Evolutionary conservation across 331 rosid genomes (phyloP), one percentile per base, ranked within the genome.

Genomic region (Phaseolus coccineus): DNA sequence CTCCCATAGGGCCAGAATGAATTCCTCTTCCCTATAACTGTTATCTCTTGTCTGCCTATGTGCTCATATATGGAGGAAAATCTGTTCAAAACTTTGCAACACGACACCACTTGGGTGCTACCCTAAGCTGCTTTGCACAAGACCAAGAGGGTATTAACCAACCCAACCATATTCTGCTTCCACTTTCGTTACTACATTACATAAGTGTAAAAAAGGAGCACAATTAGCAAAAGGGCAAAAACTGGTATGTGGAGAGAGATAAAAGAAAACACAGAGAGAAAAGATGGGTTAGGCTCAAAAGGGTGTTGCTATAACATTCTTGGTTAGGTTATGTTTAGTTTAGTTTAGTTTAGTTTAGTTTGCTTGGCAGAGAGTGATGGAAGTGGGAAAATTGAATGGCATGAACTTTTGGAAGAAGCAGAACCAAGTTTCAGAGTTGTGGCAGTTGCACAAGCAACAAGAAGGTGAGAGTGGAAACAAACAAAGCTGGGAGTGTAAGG

Each of bases 251-350:
- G 22, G 70, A 53, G 50, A 74, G 46, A 58, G 19, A 28, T 0
- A 55, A 39, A 78, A 3, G 44, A 56, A 68, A 24, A 52, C 46
- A 79, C 63, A 74, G 47, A 8, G 28, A 33, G 8, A 22, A 61
- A 12, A n/a, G 25, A 65, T 91, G 97, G 97, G 98, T 89, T 94
- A 94, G 97, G 88, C 86, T 30, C 79, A 71, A 61, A 80, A 42
- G 58, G 30, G 61, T 42, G 79, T 35, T 33, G 53, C 74, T 78
- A 56, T 76, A 79, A 59, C 74, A 61, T 76, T 72, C 63, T 70
- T 73, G 73, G 82, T 46, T 74, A 77, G 57, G 89, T 71, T 81
- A 31, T 71, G 86, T 48, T 76, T 82, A 42, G 89, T 66, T 78
- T 64, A 28, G 73, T 52, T 70, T 62, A 28, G 37, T 8, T 46